Conservation (phyloP, 1,284 basidiomycete genomes). For the Veloboletus limbatus region DNA sequence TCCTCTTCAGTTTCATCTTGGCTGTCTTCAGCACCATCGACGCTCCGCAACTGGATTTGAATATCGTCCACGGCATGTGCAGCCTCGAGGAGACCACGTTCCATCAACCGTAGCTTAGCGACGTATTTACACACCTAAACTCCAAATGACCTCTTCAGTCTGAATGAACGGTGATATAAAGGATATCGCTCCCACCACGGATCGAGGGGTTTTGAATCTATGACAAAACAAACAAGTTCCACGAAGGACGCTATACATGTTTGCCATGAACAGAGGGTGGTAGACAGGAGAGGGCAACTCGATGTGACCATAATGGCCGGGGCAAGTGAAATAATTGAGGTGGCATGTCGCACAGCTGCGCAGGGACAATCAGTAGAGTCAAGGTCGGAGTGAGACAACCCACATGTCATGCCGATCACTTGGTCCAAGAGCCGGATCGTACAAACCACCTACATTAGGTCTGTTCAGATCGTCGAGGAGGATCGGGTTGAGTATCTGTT, state of each 20-base stretch:
- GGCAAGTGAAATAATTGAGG: conserved; percentile 90
- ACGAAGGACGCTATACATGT: conserved; percentile 87
- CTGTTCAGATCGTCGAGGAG: conserved; percentile 93
- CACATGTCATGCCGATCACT: conserved; percentile 86
- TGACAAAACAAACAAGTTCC: conserved; percentile 97
- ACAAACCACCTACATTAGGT: conserved; percentile 90
- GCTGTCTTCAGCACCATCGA: conserved; percentile 37
- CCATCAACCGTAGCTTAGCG: conserved; percentile 87
- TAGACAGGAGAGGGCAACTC: conserved; percentile 95
- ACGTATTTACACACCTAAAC: conserved; percentile 76
- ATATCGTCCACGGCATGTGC: conserved; percentile 76
- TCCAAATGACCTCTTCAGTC: conserved; percentile 11
- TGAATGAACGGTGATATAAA: conserved; percentile 6
- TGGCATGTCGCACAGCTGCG: conserved; percentile 90
- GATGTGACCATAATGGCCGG: conserved; percentile 99
- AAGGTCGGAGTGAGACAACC: conserved; percentile 34
- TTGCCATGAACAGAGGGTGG: conserved; percentile 95
- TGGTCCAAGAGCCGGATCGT: conserved; percentile 94
- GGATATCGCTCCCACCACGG: conserved; percentile 56
- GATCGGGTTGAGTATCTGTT: conserved; percentile 92
- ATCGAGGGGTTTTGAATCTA: conserved; percentile 79
- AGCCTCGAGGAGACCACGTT: conserved; percentile 85
- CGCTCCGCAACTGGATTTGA: conserved; percentile 37
- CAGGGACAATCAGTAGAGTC: conserved; percentile 6
- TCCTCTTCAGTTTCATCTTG: conserved; percentile 57